Conservation (phyloP, 768 basidiomycete genomes). For the Pleurotus pulmonarius region DNA sequence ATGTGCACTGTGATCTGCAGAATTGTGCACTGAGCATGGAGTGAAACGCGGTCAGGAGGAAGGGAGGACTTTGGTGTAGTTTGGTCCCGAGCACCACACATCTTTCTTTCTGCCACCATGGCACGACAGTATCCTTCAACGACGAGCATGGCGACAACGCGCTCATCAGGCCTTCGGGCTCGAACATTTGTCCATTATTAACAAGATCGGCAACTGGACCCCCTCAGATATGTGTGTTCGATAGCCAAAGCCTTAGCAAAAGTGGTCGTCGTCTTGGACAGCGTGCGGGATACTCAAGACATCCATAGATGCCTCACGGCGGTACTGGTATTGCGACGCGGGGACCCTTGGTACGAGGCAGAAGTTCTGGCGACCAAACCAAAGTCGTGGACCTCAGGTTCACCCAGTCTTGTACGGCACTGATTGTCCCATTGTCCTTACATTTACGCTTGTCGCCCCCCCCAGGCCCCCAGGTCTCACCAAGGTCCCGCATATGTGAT, state of each 20-base stretch:
- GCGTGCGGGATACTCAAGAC: constrained; percentile 8
- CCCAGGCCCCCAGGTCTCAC: constrained; percentile 97
- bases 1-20: too few relatives aligned
- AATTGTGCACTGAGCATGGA: too few relatives aligned
- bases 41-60: too few relatives aligned
- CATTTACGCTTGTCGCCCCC: constrained; percentile 94
- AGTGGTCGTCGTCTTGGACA: constrained; percentile 41
- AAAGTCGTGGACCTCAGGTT: constrained; percentile 31
- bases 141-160: constrained; percentile 20
- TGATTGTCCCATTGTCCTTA: constrained; percentile 74
- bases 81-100: too few relatives aligned
- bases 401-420: constrained; percentile 4
- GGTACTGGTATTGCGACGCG: constrained; percentile 98
- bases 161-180: constrained; percentile 70
- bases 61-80: too few relatives aligned
- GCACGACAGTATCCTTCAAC: too few relatives aligned
- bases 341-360: constrained; percentile 75
- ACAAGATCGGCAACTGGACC: constrained; percentile 87
- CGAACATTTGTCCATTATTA: constrained; percentile 78
- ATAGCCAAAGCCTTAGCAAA: constrained; percentile 90
- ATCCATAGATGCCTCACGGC: constrained; percentile 89
- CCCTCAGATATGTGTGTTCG: constrained; percentile 94
- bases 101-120: too few relatives aligned
- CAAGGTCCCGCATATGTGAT: constrained; percentile 90
- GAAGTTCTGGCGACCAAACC: constrained; percentile 13